Evolutionary conservation across 1,139 yeast species (phyloP).

Genomic region (Candida frijolesensis): DNA sequence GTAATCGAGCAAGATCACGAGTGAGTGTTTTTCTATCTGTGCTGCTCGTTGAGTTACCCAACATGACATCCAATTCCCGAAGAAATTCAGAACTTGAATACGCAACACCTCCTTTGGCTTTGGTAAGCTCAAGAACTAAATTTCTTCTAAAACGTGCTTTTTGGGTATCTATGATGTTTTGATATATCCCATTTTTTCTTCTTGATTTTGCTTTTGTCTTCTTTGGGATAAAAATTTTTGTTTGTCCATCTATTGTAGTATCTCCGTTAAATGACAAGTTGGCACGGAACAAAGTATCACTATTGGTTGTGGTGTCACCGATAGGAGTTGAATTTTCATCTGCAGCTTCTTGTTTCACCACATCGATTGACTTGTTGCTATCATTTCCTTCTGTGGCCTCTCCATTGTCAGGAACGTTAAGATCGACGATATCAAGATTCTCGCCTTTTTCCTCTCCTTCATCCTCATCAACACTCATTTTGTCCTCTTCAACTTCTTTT

Average conservation of each 20-base stretch:
- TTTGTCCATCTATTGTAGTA: background rate
- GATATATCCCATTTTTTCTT: too few species aligned
- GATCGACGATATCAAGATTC: background rate
- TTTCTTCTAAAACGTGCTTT: too few species aligned
- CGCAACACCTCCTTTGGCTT: constrained; percentile 45
- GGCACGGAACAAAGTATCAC: background rate
- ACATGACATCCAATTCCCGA: constrained; percentile 34
- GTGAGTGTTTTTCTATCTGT: constrained; percentile 53
- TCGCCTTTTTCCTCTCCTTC: constrained; percentile 4
- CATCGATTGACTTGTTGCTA: constrained; percentile 4
- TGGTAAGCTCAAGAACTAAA: constrained; percentile 35
- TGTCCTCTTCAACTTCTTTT: constrained; percentile 4
- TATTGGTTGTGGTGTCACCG: background rate
- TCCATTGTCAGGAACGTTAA: too few species aligned
- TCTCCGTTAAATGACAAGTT: background rate
- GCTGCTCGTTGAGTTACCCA: constrained; percentile 34
- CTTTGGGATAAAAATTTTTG: background rate
- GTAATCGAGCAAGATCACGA: constrained; percentile 41
- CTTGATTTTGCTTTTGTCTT: background rate
- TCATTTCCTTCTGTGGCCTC: background rate
- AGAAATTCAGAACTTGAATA: constrained; percentile 38
- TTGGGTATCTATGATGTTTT: too few species aligned
- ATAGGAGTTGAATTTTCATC: background rate
- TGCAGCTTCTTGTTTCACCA: background rate
- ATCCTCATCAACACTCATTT: constrained; percentile 1